Base-by-base conservation (phyloP, 495 filamentous ascomycete species). In the Lasiosphaeris hirsuta region DNA sequence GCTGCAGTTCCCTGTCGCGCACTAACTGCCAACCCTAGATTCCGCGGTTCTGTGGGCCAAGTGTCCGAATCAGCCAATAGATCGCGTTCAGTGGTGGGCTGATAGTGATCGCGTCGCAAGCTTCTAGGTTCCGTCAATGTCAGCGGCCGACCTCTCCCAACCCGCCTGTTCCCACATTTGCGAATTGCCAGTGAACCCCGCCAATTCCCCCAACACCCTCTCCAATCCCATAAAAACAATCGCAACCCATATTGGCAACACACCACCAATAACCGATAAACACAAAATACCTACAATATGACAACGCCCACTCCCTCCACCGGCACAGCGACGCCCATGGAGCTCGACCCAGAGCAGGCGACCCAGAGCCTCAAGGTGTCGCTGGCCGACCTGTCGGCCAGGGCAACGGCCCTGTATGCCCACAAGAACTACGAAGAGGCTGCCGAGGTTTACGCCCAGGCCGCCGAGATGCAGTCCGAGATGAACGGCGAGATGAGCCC, bases 401-500 rank as follows among this genome's bases (percentile, higher is more conserved):
- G 78, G 60, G 80, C 72, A 10, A 74, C 77, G n/a, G 76, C 79
- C 11, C 75, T 78, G 14, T 96, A 94, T 71, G 85, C 86, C 10
- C 84, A 87, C 60, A 96, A 93, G 76, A 86, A 96, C 64, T 93
- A 91, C 67, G 83, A 85, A 57, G 81, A 84, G 41, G 90, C 94
- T 23, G 83, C 90, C 17, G 94, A 97, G 67, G 73, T 89, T 42
- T 99, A 91, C 72, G 89, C 90, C 7, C 84, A 89, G 56, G 94
- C 94, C 14, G 88, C 89, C 40, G 91, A 94, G 68, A 77, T 97
- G 57, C 94, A 99, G 68, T 90, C 90, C 49, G 83, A 89, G 69
- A 78, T 96, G 67, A 90, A 97, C 73, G 94, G 93, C 66, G 95
- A 97, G 72, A 83, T 95, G 78, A 86, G 84, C 43, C 82, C 89